A percentile compares a stretch with the other conserved stretches of the same genome.
These are phyloP conservation scores for Eucalyptus rudis DNA, from an alignment of 345 rosid genomes.

Conservation along the genomic window DNA sequence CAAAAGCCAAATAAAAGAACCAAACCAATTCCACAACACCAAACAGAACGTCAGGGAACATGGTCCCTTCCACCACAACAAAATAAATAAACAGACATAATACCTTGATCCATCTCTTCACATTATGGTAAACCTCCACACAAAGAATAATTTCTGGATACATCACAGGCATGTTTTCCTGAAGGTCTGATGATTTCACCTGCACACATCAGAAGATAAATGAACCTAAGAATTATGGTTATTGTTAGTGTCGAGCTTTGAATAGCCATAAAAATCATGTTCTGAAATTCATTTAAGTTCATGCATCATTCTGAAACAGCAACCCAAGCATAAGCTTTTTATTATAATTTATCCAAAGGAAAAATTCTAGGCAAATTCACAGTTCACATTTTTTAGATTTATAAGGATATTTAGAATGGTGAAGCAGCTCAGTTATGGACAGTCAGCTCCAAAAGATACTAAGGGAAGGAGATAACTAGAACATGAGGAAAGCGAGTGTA, in stretches of 20 bases:
- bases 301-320: background rate
- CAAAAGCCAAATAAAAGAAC: background rate
- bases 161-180: slow-evolving; percentile 15
- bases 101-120: slow-evolving; percentile 42
- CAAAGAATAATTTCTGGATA: slow-evolving; percentile 61
- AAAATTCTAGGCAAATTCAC: background rate
- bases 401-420: background rate
- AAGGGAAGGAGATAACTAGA: background rate
- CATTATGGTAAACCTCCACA: slow-evolving; percentile 53
- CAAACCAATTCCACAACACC: background rate
- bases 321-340: background rate
- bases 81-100: background rate
- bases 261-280: background rate
- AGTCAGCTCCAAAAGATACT: background rate
- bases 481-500: background rate
- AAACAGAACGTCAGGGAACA: background rate
- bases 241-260: background rate
- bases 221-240: background rate
- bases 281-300: background rate
- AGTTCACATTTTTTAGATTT: background rate
- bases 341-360: background rate
- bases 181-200: slow-evolving; percentile 24
- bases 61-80: background rate
- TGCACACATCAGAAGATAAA: slow-evolving; percentile 5
- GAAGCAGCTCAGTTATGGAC: background rate